Conservation (phyloP, 2,329 filamentous ascomycete species). For the Cladophialophora chaetospira region DNA sequence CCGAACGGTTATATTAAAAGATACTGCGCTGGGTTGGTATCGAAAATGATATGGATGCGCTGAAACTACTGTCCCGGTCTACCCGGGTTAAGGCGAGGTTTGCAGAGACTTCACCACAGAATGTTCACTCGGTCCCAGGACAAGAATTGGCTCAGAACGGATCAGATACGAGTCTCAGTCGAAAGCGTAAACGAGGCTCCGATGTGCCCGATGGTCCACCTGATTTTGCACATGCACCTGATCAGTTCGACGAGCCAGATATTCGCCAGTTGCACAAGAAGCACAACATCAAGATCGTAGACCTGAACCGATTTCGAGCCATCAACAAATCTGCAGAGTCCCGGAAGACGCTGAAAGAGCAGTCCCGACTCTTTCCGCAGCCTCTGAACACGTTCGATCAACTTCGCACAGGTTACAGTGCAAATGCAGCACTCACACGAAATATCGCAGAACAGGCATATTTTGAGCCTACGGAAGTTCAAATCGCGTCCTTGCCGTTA, state of each 20-base stretch:
- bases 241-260: slow-evolving; percentile 45
- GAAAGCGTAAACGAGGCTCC: slow-evolving; percentile 40
- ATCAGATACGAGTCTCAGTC: slow-evolving; percentile 38
- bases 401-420: slow-evolving; percentile 69
- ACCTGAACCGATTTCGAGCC: slow-evolving; percentile 57
- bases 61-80: slow-evolving; percentile 48
- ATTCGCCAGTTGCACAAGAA: slow-evolving; percentile 73
- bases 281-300: slow-evolving; percentile 81
- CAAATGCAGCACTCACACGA: slow-evolving; percentile 71
- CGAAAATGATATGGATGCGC: slow-evolving; percentile 45
- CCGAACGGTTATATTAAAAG: no score
- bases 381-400: slow-evolving; percentile 77
- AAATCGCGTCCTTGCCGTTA: slow-evolving; percentile 81
- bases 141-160: slow-evolving; percentile 43
- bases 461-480: slow-evolving; percentile 86
- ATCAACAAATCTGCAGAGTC: slow-evolving; percentile 33
- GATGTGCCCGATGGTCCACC: slow-evolving; percentile 32
- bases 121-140: slow-evolving; percentile 44
- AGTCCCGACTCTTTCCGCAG: slow-evolving; percentile 69
- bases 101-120: slow-evolving; percentile 34
- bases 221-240: neutral
- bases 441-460: slow-evolving; percentile 88
- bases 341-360: slow-evolving; percentile 54
- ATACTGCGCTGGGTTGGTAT: no score
- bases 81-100: slow-evolving; percentile 44